These are phyloP conservation scores for Apophysomyces elegans DNA, from an alignment of 371 early-diverging fungal genomes.

Conservation along the genomic window DNA sequence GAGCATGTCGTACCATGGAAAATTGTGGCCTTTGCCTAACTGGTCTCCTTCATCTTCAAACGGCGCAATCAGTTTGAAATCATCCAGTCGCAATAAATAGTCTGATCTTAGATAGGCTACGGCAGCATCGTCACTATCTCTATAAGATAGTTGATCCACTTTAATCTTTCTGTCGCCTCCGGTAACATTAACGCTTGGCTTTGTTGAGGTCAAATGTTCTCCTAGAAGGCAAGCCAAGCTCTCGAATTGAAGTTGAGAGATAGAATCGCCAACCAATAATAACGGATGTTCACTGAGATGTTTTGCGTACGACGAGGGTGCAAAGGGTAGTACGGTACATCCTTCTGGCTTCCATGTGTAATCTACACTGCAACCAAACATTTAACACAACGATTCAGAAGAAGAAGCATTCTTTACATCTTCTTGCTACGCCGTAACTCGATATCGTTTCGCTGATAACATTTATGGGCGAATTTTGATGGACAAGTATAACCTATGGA, in stretches of 20 bases:
- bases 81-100: slow-evolving; percentile 47
- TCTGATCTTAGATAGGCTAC: slow-evolving; percentile 48
- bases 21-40: slow-evolving; percentile 48
- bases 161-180: slow-evolving; percentile 36
- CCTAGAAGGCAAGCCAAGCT: slow-evolving; percentile 47
- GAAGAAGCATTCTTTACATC: background rate
- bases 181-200: slow-evolving; percentile 23
- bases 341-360: slow-evolving; percentile 43
- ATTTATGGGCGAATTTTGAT: slow-evolving; percentile 46
- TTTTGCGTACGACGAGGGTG: slow-evolving; percentile 27
- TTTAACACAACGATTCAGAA: background rate
- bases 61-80: slow-evolving; percentile 45
- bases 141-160: slow-evolving; percentile 22
- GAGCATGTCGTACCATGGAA: slow-evolving; percentile 39
- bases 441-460: slow-evolving; percentile 40
- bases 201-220: slow-evolving; percentile 21
- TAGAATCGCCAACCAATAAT: slow-evolving; percentile 51
- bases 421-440: slow-evolving; percentile 24
- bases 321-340: slow-evolving; percentile 34
- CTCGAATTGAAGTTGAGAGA: slow-evolving; percentile 52
- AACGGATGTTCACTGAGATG: slow-evolving; percentile 43
- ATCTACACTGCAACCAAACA: slow-evolving; percentile 29
- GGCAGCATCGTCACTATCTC: slow-evolving; percentile 27
- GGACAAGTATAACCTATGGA: slow-evolving; percentile 41
- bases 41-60: slow-evolving; percentile 38